These are phyloP conservation scores for Magnaporthiopsis rhizophila DNA, from an alignment of 2,329 filamentous ascomycete genomes.

Conservation along the genomic window DNA sequence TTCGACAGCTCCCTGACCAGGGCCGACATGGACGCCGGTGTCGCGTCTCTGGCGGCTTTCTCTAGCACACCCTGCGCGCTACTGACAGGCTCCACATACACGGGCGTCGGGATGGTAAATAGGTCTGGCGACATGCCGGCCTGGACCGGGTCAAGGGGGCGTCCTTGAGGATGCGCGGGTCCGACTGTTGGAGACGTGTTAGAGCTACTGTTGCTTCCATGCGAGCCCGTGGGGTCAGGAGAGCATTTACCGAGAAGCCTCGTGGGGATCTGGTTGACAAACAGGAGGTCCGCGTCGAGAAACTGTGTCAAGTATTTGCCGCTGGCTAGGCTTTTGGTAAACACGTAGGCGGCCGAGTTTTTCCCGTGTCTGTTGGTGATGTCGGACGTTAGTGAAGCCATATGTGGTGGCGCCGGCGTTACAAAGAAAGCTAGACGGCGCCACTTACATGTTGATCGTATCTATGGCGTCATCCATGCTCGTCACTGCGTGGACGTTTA, in stretches of 20 bases:
- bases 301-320: slow-evolving; percentile 54
- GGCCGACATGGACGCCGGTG: not conserved
- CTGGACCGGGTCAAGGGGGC: not conserved
- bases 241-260: not conserved
- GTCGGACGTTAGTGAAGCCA: not conserved
- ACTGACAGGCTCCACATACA: not conserved
- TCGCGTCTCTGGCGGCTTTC: not conserved
- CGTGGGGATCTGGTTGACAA: slow-evolving; percentile 50
- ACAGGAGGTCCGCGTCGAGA: slow-evolving; percentile 38
- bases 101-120: slow-evolving; percentile 2
- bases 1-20: not conserved
- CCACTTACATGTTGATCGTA: not conserved
- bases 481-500: not conserved
- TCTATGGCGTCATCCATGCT: slow-evolving; percentile 6
- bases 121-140: not conserved
- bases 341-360: slow-evolving; percentile 2
- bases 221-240: too few relatives aligned
- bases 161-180: not conserved
- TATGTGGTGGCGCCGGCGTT: too few relatives aligned
- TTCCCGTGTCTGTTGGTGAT: not conserved
- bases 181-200: not conserved
- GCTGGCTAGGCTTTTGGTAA: slow-evolving; percentile 1
- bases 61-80: not conserved
- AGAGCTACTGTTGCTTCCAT: not conserved
- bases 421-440: not conserved